Evolutionary conservation across 2,329 filamentous ascomycete species (phyloP), one percentile per base, ranked within the genome.

Genomic region (Apiospora hydei): DNA sequence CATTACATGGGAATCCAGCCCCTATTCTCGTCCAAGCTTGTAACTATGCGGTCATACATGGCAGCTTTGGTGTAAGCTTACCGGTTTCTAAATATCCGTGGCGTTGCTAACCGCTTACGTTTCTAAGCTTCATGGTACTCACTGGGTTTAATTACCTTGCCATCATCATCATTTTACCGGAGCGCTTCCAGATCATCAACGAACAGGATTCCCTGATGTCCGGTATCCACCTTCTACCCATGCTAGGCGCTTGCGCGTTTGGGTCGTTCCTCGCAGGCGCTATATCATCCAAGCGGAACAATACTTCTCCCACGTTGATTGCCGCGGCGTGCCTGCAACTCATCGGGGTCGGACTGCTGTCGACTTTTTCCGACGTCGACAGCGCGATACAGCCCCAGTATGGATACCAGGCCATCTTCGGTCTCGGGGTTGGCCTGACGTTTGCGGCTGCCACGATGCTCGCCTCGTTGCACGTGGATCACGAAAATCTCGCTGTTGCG

Each of bases 121-220:
- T 43, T 43, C 4, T 21, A 69, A 89, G 88, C 21, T 85, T 87
- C 38, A 90, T 88, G 2, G 80, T 91, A 21, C 82, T 91, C 24
- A 87, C 86, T 0, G 89, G 89, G 1, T 89, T 88, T 69, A 83
- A 86, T 0, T 91, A 90, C 73, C 86, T 91, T 30, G 82, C 87
- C 5, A 83, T 90, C n/a, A 85, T 88, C 16, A 86, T 91, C 71
- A 84, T 87, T 44, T 84, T 92, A 5, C 89, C 90, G 0, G 88
- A 91, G 74, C 82, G 88, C 8, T 89, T 90, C 69, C 89, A 91
- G 73, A 87, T 91, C 49, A 85, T 90, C 70, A 87, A 90, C 73
- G 82, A 81, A 7, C 84, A 90, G 68, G 84, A 80, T 44, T 84
- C 87, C 0, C 82, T 91, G 34, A 84, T 84, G 76, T 88, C 89